Percentiles rank a stretch among this genome's conserved stretches.
These are phyloP conservation scores for Neopestalotiopsis sp. DNA, from an alignment of 2,329 filamentous ascomycete genomes.

Conservation along the genomic window DNA sequence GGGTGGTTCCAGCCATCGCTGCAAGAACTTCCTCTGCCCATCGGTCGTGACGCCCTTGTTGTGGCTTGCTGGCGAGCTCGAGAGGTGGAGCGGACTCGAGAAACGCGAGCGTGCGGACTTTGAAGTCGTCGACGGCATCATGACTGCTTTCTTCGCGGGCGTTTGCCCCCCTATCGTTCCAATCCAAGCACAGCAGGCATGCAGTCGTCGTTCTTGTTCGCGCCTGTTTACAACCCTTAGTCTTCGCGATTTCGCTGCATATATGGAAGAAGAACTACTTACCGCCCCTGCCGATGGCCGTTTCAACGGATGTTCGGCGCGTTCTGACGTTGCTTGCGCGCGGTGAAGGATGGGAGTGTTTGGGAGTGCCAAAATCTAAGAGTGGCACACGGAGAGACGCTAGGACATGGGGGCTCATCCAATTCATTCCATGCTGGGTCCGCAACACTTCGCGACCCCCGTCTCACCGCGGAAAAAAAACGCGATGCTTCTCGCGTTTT, in stretches of 20 bases:
- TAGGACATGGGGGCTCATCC: constrained; percentile 13
- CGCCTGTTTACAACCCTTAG: constrained; percentile 9
- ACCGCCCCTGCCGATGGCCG: constrained; percentile 2
- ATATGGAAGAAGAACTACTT: neutral
- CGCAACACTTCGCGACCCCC: constrained; percentile 16
- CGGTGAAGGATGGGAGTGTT: constrained; percentile 12
- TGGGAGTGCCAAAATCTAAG: constrained; percentile 18
- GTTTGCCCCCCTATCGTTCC: constrained; percentile 17
- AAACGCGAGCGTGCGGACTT: constrained; percentile 55
- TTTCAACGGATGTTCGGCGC: constrained; percentile 16
- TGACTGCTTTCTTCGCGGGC: constrained; percentile 20
- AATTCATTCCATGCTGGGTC: constrained; percentile 17
- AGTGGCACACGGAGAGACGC: constrained; percentile 18
- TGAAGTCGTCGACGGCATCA: constrained; percentile 32
- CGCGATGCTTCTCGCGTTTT: neutral
- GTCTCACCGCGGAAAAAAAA: constrained; percentile 8
- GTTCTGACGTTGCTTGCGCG: constrained; percentile 16
- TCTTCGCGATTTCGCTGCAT: neutral
- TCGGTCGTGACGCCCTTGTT: constrained; percentile 35
- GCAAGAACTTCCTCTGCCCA: constrained; percentile 55
- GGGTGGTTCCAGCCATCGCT: constrained; percentile 64
- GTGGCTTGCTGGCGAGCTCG: constrained; percentile 40
- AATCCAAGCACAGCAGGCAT: constrained; percentile 7
- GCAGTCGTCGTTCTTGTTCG: constrained; percentile 15
- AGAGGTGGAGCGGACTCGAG: constrained; percentile 54